A percentile compares a stretch with the other conserved stretches of the same genome.
These are phyloP conservation scores for Taiozyma sp. DNA, from an alignment of 1,139 yeast species.

Conservation along the genomic window DNA sequence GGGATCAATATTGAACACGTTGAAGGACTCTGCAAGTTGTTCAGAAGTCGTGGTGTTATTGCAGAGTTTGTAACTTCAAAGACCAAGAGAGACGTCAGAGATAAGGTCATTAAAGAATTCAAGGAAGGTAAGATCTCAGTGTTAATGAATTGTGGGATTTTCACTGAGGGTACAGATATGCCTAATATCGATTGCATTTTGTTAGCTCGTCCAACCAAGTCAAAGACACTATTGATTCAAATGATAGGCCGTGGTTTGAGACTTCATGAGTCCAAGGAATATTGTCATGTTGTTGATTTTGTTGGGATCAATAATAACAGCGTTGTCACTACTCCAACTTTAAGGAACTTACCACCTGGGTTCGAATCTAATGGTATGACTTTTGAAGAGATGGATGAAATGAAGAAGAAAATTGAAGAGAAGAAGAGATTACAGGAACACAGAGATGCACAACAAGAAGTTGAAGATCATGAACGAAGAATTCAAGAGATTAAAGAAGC, in stretches of 20 bases:
- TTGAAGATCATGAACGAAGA: not conserved
- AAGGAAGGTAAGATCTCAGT: slow-evolving; percentile 62
- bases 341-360: slow-evolving; percentile 45
- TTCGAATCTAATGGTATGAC: slow-evolving; percentile 32
- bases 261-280: slow-evolving; percentile 50
- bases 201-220: slow-evolving; percentile 77
- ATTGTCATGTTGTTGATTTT: slow-evolving; percentile 76
- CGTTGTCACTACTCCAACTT: slow-evolving; percentile 55
- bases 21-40: slow-evolving; percentile 44
- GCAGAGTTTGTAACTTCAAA: slow-evolving; percentile 74
- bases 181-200: slow-evolving; percentile 84
- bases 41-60: slow-evolving; percentile 56
- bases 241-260: slow-evolving; percentile 93
- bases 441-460: slow-evolving; percentile 5
- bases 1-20: slow-evolving; percentile 76
- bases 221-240: slow-evolving; percentile 68
- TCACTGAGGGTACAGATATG: slow-evolving; percentile 94
- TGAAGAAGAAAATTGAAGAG: slow-evolving; percentile 28
- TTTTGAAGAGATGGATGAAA: slow-evolving; percentile 26
- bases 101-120: slow-evolving; percentile 51
- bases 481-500: not conserved
- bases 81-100: slow-evolving; percentile 52
- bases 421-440: slow-evolving; percentile 5
- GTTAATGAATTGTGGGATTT: slow-evolving; percentile 81
- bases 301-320: slow-evolving; percentile 60